Evolutionary conservation across 2,329 filamentous ascomycete genomes (phyloP).

Genomic region (Cercospora sesami): DNA sequence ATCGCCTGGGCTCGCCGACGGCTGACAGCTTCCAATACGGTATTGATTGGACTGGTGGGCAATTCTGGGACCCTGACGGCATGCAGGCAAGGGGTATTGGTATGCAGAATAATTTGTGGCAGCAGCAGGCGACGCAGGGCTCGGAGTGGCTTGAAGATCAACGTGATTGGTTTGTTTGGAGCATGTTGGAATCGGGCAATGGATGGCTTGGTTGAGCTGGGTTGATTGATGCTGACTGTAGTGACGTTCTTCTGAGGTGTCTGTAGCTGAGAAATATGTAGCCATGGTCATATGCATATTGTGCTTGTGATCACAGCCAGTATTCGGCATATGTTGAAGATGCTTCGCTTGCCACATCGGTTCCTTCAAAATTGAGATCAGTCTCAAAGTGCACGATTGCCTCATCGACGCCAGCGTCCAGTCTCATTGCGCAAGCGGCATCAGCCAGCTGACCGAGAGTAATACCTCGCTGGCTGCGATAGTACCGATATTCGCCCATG

Average conservation of each 20-base stretch:
- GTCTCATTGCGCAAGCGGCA: conserved; percentile 18
- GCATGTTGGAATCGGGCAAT: background rate
- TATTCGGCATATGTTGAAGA: conserved; percentile 5
- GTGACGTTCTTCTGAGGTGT: background rate
- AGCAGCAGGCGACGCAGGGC: background rate
- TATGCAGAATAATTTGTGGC: background rate
- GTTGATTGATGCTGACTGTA: background rate
- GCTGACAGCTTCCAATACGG: background rate
- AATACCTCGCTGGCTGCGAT: conserved; percentile 12
- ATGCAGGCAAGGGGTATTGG: background rate
- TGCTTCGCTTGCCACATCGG: background rate
- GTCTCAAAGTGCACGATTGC: conserved; percentile 20
- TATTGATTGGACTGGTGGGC: background rate
- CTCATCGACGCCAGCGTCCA: conserved; percentile 10
- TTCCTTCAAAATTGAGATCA: conserved; percentile 10
- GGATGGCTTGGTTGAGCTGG: background rate
- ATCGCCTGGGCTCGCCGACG: background rate
- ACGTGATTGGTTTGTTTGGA: background rate
- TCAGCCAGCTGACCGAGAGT: conserved; percentile 14
- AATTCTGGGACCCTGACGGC: background rate
- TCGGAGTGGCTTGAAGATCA: background rate
- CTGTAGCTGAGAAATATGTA: background rate
- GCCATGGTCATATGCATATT: background rate
- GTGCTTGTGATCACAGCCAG: conserved; percentile 1
- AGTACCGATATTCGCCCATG: conserved; percentile 13